Percentiles rank a stretch among this genome's conserved stretches.
Conservation (phyloP, 2,329 filamentous ascomycete genomes). For the Beauveria medogensis region DNA sequence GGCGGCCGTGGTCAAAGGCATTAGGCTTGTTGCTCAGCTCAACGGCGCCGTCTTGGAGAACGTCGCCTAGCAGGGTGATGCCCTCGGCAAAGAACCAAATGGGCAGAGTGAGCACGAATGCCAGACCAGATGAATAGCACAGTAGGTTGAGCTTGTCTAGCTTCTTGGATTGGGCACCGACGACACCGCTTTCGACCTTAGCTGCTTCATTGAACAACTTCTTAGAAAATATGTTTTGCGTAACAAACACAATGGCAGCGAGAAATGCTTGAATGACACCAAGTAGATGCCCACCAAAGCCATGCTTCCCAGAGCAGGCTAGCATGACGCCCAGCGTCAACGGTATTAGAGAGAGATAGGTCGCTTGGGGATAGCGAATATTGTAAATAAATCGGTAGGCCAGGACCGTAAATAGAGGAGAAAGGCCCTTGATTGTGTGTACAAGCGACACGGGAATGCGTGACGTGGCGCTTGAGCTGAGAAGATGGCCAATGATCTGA, state of each 20-base stretch:
- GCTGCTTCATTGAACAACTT: constrained; percentile 93
- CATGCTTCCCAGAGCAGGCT: constrained; percentile 76
- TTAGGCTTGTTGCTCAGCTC: constrained; percentile 51
- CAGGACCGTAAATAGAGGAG: constrained; percentile 87
- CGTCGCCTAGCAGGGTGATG: constrained; percentile 65
- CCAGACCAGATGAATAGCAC: constrained; percentile 92
- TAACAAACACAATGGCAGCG: constrained; percentile 91
- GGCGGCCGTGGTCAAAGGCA: constrained; percentile 65
- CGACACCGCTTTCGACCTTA: constrained; percentile 68
- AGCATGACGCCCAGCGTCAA: constrained; percentile 92
- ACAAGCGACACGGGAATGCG: constrained; percentile 95
- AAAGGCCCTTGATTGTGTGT: constrained; percentile 96
- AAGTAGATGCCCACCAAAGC: constrained; percentile 75
- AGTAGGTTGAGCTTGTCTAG: constrained; percentile 94
- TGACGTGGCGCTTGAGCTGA: constrained; percentile 88
- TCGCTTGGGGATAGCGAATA: constrained; percentile 78
- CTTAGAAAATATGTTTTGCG: constrained; percentile 98
- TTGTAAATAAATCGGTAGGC: constrained; percentile 86
- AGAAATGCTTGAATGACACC: constrained; percentile 85
- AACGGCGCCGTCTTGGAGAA: constrained; percentile 73
- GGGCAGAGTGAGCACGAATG: constrained; percentile 78
- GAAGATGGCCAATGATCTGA: constrained; percentile 85
- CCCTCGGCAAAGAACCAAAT: constrained; percentile 95
- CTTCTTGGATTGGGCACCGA: constrained; percentile 59
- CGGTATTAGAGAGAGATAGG: constrained; percentile 83